Percentiles rank a stretch among this genome's conserved stretches.
phyloP scores from a whole-genome alignment of 805 yeast species.

The Yarrowia bubula region DNA sequence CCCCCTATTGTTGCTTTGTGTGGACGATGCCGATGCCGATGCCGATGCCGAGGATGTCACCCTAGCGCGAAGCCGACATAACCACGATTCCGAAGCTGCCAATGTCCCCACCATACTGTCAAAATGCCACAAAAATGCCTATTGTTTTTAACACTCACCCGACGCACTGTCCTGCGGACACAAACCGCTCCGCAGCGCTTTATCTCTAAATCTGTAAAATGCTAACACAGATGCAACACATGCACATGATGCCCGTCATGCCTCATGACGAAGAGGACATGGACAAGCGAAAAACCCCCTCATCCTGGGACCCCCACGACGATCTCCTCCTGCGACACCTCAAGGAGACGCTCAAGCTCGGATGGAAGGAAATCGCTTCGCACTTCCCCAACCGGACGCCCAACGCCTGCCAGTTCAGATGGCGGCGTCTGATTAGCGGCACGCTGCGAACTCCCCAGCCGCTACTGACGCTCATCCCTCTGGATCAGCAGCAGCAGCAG shows the following conservation, averaged over 20 bases:
- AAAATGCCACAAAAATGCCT: no score
- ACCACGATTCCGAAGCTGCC: no score
- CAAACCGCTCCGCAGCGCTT: no score
- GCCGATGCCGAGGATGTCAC: no score
- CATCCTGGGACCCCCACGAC: conserved; percentile 78
- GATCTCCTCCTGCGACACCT: conserved; percentile 68
- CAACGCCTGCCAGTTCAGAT: conserved; percentile 84
- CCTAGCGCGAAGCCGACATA: no score
- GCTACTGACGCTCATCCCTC: conserved; percentile 14
- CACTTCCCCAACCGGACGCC: conserved; percentile 80
- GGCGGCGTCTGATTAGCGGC: conserved; percentile 66
- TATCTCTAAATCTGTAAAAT: no score
- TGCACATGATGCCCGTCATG: conserved; percentile 25
- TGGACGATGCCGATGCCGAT: no score
- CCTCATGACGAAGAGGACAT: conserved; percentile 20
- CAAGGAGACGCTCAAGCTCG: conserved; percentile 78
- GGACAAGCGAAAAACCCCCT: conserved; percentile 42
- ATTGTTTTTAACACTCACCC: no score
- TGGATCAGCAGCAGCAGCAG: conserved; percentile 19
- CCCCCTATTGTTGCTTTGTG: no score
- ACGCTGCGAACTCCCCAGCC: conserved; percentile 38
- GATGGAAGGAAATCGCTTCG: conserved; percentile 85
- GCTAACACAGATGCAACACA: conserved; percentile 25
- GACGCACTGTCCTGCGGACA: neutral
- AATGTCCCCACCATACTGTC: no score